Evolutionary conservation across 108 stramenopile species (phyloP).

Genomic region (Seminavis robusta): DNA sequence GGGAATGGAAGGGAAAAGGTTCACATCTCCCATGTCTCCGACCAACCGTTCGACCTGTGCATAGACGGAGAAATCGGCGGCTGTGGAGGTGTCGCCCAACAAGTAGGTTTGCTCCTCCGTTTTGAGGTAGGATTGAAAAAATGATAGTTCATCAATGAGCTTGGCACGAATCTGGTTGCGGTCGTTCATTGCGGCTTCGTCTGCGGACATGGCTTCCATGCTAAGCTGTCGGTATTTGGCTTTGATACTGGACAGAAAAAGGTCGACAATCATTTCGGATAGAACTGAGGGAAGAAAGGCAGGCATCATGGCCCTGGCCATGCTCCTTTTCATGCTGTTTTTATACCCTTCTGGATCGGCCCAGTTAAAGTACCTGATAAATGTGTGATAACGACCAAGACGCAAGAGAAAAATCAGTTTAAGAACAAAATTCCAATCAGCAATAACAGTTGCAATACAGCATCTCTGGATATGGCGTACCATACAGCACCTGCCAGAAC

Average conservation of each 20-base stretch:
- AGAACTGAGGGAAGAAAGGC: neutral
- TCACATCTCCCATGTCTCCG: slow-evolving; percentile 5
- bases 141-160: too few relatives aligned
- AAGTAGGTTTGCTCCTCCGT: neutral
- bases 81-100: neutral
- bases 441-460: too few relatives aligned
- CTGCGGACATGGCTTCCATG: too few relatives aligned
- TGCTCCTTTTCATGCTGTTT: neutral
- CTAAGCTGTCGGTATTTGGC: too few relatives aligned
- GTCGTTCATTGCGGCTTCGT: too few relatives aligned
- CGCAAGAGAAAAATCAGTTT: too few relatives aligned
- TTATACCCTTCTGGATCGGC: neutral
- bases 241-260: too few relatives aligned
- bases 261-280: neutral
- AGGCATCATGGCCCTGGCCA: neutral
- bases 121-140: too few relatives aligned
- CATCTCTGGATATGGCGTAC: too few relatives aligned
- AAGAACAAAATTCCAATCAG: too few relatives aligned
- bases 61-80: slow-evolving; percentile 9
- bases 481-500: neutral
- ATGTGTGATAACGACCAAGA: too few relatives aligned
- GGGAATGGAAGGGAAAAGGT: neutral
- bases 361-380: slow-evolving; percentile 1
- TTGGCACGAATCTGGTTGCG: too few relatives aligned
- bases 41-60: slow-evolving; percentile 2